Conservation (phyloP, 2,329 filamentous ascomycete genomes). For the Cordyceps fumosorosea region DNA sequence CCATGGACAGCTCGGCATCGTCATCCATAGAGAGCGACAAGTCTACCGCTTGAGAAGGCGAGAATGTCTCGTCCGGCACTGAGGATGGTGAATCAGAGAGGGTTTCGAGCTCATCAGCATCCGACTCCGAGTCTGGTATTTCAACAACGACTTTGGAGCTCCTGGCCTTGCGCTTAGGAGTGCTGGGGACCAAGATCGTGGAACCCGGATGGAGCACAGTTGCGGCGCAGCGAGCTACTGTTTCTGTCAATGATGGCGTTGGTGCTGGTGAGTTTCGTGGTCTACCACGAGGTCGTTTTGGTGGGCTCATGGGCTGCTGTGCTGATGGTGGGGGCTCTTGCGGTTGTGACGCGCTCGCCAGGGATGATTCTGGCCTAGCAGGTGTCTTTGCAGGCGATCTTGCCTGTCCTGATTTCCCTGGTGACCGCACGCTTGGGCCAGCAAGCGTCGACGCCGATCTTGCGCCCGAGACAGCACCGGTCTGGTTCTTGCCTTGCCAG, state of each 20-base stretch:
- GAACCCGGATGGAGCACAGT: neutral
- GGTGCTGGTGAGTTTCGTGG: conserved; percentile 15
- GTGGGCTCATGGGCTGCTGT: conserved; percentile 26
- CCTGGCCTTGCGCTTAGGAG: conserved; percentile 16
- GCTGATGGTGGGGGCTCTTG: conserved; percentile 31
- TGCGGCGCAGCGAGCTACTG: conserved; percentile 2
- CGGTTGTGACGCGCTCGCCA: conserved; percentile 15
- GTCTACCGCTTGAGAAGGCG: conserved; percentile 36
- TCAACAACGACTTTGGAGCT: conserved; percentile 29
- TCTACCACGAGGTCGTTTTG: conserved; percentile 24
- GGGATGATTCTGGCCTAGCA: conserved; percentile 2
- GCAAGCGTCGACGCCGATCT: conserved; percentile 15
- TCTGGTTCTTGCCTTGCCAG: conserved; percentile 54
- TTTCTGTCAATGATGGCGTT: conserved; percentile 1
- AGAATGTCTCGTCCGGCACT: conserved; percentile 34
- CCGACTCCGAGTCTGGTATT: conserved; percentile 46
- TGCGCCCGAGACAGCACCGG: conserved; percentile 16
- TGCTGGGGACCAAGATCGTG: conserved; percentile 6
- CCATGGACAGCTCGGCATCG: conserved; percentile 38
- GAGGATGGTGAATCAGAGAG: conserved; percentile 28
- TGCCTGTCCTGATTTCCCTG: conserved; percentile 9
- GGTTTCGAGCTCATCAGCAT: conserved; percentile 20
- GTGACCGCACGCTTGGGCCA: conserved; percentile 15
- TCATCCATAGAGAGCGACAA: conserved; percentile 39
- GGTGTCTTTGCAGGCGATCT: conserved; percentile 11